A percentile compares a stretch with the other conserved stretches of the same genome.
Evolutionary conservation across 495 filamentous ascomycete species (phyloP).

Genomic region (Daldinia bambusicola): DNA sequence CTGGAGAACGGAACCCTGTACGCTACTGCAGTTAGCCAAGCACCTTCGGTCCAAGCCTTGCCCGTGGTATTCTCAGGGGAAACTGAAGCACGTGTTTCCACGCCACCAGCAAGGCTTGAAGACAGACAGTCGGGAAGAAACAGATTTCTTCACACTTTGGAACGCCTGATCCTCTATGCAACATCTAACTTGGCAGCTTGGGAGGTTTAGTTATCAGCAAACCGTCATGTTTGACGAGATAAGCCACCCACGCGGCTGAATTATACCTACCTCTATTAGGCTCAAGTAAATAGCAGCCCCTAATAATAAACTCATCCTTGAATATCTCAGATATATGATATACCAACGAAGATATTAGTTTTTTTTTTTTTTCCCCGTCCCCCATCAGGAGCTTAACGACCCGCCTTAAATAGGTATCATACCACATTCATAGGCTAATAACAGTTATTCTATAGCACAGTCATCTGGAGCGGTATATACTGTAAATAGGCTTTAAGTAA

Average conservation of each 20-base stretch:
- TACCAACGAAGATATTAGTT: constrained; percentile 19
- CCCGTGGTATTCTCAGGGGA: constrained; percentile 10
- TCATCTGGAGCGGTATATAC: neutral
- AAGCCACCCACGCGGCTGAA: constrained; percentile 16
- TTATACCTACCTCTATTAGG: neutral
- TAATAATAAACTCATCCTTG: neutral
- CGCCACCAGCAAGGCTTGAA: constrained; percentile 24
- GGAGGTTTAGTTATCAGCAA: constrained; percentile 6
- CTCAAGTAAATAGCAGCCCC: neutral
- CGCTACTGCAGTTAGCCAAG: constrained; percentile 19
- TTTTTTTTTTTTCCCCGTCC: too few species aligned
- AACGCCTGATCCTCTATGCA: constrained; percentile 24
- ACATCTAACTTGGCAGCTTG: constrained; percentile 1
- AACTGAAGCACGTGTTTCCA: constrained; percentile 37
- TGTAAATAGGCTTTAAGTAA: constrained; percentile 6
- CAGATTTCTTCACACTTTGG: constrained; percentile 28
- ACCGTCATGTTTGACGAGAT: constrained; percentile 9
- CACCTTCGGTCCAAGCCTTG: constrained; percentile 10
- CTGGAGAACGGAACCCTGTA: constrained; percentile 18
- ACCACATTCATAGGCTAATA: constrained; percentile 22
- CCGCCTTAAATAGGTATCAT: constrained; percentile 22
- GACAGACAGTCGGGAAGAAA: constrained; percentile 27
- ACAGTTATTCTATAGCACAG: neutral
- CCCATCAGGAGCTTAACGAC: constrained; percentile 24
- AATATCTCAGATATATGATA: neutral